Evolutionary conservation across 768 basidiomycete genomes (phyloP).

Genomic region (Russula earlei): DNA sequence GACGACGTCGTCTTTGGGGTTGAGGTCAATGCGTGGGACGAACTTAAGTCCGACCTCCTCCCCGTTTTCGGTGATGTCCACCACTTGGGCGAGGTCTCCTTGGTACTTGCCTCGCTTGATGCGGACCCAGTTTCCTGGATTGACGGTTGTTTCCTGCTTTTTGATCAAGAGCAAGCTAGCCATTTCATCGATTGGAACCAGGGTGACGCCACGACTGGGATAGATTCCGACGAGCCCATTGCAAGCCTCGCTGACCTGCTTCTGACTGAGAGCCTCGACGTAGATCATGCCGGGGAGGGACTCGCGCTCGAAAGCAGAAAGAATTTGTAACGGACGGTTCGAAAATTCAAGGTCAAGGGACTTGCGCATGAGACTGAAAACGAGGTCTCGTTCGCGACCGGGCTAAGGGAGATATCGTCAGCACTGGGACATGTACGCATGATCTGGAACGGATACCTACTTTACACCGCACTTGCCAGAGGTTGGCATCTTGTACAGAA

Average conservation of each 20-base stretch:
- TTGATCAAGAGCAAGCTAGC: conserved; percentile 92
- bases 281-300: conserved; percentile 94
- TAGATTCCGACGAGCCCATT: conserved; percentile 91
- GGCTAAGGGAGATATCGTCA: conserved; percentile 37
- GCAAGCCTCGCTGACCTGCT: conserved; percentile 77
- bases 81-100: conserved; percentile 90
- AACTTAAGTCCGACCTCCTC: conserved; percentile 91
- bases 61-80: conserved; percentile 88
- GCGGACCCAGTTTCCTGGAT: conserved; percentile 89
- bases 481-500: conserved; percentile 85
- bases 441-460: conserved; percentile 32
- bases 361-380: conserved; percentile 92
- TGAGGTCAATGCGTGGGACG: conserved; percentile 95
- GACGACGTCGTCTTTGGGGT: conserved; percentile 70
- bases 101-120: conserved; percentile 89
- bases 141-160: conserved; percentile 81
- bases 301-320: conserved; percentile 93
- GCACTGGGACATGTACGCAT: not conserved
- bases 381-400: conserved; percentile 87
- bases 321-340: conserved; percentile 70
- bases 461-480: conserved; percentile 95
- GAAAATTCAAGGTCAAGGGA: conserved; percentile 76
- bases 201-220: conserved; percentile 64
- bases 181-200: conserved; percentile 98
- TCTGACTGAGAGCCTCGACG: conserved; percentile 83